Conservation (phyloP, 345 rosid species). For the Euphorbia peplus region DNA sequence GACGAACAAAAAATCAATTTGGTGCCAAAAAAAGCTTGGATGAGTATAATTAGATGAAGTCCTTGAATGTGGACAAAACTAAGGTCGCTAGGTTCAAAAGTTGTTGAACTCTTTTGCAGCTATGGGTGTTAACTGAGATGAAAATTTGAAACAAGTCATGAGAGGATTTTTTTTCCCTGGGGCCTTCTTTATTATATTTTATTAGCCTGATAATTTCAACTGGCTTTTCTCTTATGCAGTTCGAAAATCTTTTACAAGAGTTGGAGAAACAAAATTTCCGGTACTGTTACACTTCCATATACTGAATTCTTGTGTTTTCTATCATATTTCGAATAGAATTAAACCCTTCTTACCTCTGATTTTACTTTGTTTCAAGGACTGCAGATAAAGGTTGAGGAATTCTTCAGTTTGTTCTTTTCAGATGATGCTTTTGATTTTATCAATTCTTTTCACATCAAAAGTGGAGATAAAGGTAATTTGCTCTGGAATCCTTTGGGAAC, state of each 20-base stretch:
- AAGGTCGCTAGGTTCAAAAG: background rate
- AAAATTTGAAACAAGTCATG: background rate
- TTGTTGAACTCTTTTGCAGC: background rate
- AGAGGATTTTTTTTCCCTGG: background rate
- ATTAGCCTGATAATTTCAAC: constrained; percentile 17
- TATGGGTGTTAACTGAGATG: background rate
- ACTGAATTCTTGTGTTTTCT: background rate
- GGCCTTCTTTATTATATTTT: background rate
- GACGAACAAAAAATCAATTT: background rate
- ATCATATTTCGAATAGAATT: background rate
- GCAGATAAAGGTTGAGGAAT: constrained; percentile 84
- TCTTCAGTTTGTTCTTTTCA: constrained; percentile 70
- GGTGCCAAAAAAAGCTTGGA: background rate
- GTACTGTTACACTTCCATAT: constrained; percentile 42
- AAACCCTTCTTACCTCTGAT: background rate
- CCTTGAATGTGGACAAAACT: background rate
- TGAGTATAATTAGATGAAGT: background rate
- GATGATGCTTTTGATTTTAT: constrained; percentile 57
- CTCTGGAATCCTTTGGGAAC: constrained; percentile 10
- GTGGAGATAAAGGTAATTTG: constrained; percentile 89
- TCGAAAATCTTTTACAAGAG: constrained; percentile 55
- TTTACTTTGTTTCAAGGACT: constrained; percentile 20
- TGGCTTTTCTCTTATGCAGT: constrained; percentile 58
- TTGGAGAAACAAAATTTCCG: constrained; percentile 75
- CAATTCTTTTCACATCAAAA: constrained; percentile 72